Evolutionary conservation across 2,329 filamentous ascomycete species (phyloP).

Genomic region (Westerdykella aurantiaca): DNA sequence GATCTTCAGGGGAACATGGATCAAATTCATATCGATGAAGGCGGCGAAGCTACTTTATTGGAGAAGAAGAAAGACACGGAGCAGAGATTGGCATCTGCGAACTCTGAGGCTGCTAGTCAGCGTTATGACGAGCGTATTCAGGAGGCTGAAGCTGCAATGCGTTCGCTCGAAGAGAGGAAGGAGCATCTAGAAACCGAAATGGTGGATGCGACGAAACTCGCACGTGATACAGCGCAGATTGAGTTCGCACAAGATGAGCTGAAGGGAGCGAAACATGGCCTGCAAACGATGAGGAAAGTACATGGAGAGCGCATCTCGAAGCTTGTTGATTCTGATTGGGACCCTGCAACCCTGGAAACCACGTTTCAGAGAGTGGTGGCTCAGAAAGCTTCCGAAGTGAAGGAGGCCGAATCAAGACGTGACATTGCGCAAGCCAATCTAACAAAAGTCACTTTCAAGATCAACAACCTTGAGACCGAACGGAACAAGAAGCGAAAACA

Average conservation of each 20-base stretch:
- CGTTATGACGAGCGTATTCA: constrained; percentile 68
- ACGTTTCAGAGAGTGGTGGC: constrained; percentile 62
- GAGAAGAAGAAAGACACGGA: constrained; percentile 66
- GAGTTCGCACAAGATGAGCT: constrained; percentile 78
- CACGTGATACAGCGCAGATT: constrained; percentile 75
- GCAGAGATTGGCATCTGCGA: constrained; percentile 55
- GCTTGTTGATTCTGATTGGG: constrained; percentile 63
- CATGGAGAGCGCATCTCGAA: constrained; percentile 65
- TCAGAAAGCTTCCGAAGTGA: constrained; percentile 52
- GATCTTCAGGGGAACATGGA: constrained; percentile 63
- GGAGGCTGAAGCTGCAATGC: constrained; percentile 59
- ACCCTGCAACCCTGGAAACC: constrained; percentile 61
- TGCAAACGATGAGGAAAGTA: constrained; percentile 71
- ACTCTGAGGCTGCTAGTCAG: constrained; percentile 56
- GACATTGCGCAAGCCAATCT: constrained; percentile 67
- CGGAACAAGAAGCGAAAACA: constrained; percentile 60
- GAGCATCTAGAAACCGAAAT: constrained; percentile 73
- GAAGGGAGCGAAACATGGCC: constrained; percentile 63
- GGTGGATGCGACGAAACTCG: constrained; percentile 72
- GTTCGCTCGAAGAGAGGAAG: constrained; percentile 64
- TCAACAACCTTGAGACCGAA: constrained; percentile 60
- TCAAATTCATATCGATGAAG: constrained; percentile 78
- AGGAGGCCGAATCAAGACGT: constrained; percentile 62
- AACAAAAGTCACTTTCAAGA: constrained; percentile 67
- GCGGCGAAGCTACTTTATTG: constrained; percentile 70